These are phyloP conservation scores for Boechera retrofracta DNA, from an alignment of 345 rosid genomes.

Conservation along the genomic window DNA sequence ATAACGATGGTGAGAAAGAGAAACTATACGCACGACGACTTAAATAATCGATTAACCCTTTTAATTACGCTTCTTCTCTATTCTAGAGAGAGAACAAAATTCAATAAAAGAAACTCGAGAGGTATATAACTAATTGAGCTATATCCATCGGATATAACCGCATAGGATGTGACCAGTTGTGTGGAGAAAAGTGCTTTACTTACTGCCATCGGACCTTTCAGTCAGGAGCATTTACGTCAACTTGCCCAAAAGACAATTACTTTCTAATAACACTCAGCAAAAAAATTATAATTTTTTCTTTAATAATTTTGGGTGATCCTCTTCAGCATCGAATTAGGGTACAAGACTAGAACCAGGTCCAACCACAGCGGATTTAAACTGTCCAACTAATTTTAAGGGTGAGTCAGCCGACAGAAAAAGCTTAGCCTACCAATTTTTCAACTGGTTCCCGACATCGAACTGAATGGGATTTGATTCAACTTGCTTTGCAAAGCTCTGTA, in stretches of 20 bases:
- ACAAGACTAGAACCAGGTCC: too few species aligned
- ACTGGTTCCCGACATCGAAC: too few species aligned
- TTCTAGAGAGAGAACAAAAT: background rate
- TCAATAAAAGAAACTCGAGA: background rate
- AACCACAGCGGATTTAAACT: too few species aligned
- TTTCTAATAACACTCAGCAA: background rate
- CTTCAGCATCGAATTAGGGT: too few species aligned
- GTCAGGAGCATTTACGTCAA: background rate
- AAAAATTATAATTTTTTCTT: background rate
- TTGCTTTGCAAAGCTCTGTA: too few species aligned
- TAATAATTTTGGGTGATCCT: too few species aligned
- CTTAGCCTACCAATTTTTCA: too few species aligned
- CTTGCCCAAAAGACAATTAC: constrained; percentile 4
- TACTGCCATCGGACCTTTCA: background rate
- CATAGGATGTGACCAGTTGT: background rate
- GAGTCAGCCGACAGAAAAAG: too few species aligned
- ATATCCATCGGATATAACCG: background rate
- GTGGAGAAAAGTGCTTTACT: background rate
- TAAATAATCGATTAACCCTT: background rate
- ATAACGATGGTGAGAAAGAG: background rate
- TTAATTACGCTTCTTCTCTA: background rate
- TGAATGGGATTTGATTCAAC: too few species aligned
- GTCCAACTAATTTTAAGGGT: too few species aligned
- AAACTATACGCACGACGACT: background rate
- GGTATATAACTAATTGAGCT: background rate